phyloP scores from a whole-genome alignment of 768 basidiomycete species.

The Mycena crocata region DNA sequence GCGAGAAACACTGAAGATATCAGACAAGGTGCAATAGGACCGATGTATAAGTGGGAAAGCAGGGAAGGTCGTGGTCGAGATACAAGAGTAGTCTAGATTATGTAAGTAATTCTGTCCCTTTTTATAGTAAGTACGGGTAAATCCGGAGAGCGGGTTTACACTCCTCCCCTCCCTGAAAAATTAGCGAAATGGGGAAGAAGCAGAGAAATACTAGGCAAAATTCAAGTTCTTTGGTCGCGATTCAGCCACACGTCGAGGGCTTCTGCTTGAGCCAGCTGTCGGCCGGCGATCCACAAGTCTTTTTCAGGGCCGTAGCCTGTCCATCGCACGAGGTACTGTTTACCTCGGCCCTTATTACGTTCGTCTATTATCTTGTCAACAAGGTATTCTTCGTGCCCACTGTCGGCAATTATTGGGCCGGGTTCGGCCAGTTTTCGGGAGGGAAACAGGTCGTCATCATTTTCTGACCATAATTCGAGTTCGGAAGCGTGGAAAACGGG shows the following conservation, averaged over 20 bases:
- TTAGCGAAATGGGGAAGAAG: background rate
- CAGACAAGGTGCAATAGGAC: too few relatives aligned
- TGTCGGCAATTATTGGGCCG: background rate
- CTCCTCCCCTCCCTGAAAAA: conserved; percentile 1
- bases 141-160: conserved; percentile 1
- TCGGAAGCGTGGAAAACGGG: conserved; percentile 46
- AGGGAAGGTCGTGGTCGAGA: too few relatives aligned
- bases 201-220: background rate
- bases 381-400: conserved; percentile 37
- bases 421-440: conserved; percentile 13
- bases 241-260: conserved; percentile 11
- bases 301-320: conserved; percentile 27
- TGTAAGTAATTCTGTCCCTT: too few relatives aligned
- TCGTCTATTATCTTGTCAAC: conserved; percentile 45
- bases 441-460: conserved; percentile 42
- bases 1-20: too few relatives aligned
- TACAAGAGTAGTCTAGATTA: too few relatives aligned
- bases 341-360: conserved; percentile 2
- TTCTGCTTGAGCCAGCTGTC: conserved; percentile 35
- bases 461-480: conserved; percentile 34
- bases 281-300: conserved; percentile 44
- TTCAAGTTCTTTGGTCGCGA: background rate
- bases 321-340: conserved; percentile 1
- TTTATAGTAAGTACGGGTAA: too few relatives aligned
- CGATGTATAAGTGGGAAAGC: too few relatives aligned